Base-by-base conservation (phyloP, 805 yeast genomes). In the Wickerhamomyces hampshirensis region DNA sequence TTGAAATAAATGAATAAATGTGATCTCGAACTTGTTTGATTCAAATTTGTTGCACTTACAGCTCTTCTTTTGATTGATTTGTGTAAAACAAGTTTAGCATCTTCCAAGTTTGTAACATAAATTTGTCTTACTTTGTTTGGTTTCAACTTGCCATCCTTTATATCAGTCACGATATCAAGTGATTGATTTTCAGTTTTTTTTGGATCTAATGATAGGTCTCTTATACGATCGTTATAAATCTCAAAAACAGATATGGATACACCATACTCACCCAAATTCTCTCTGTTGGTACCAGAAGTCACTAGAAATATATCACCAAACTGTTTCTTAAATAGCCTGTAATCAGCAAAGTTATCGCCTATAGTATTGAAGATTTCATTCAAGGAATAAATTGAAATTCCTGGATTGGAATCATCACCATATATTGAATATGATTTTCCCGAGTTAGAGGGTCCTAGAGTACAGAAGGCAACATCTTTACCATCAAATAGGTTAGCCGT, bases 391-490 rank as follows among this genome's bases (percentile, higher is more conserved):
- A 50, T 63, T 35, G 59, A 52, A 30, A 68, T 44, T 4, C 73
- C 73, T 6, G 69, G 66, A 23, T 56, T 53, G 3, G 53, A 39
- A 7, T 37, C 52, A 38, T 56, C 53, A 18, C 69, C 65, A 39
- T 65, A 60, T 4, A 67, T 42, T 1, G 71, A 55, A 39, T 54
- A 58, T 9, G 64, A 57, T 42, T 74, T 74, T 2, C 80, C 80
- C 5, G 74, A 63, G 24, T 71, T 72, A 1, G 78, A 68, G 23
- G 80, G 73, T 1, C 80, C 80, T 46, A 75, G 46, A 0, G 76
- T 63, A 44, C 74, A 68, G 21, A 72, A 45, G 7, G 68, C 53
- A 15, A 68, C 61, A 44, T 73, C 77, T 14, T 58, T 55, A 7
- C 60, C 62, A 3, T 44, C 46, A 4, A 61, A 46, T 14, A 48